Percentiles rank a stretch among this genome's conserved stretches.
Evolutionary conservation across 2,329 filamentous ascomycete genomes (phyloP).

Genomic region (Curvularia hawaiiensis): DNA sequence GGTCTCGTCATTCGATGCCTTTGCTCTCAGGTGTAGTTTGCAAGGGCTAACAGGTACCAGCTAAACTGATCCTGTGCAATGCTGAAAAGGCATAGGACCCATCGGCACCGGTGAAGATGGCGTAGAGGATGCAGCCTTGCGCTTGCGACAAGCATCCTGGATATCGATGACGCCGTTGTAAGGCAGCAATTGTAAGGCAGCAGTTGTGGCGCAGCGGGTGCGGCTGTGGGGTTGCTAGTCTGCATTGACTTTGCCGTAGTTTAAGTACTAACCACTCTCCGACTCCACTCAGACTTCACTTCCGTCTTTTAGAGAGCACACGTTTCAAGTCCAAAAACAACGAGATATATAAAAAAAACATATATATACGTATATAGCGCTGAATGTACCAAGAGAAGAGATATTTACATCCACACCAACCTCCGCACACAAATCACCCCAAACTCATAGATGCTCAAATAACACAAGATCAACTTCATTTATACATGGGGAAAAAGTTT

Average conservation of each 20-base stretch:
- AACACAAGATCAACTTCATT: background rate
- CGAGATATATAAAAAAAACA: background rate
- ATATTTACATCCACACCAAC: background rate
- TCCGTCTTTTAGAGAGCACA: too few relatives aligned
- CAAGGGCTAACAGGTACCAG: background rate
- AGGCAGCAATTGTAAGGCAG: background rate
- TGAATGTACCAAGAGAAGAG: background rate
- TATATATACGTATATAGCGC: background rate
- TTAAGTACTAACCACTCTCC: background rate
- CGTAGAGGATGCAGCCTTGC: background rate
- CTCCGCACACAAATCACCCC: background rate
- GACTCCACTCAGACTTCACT: background rate
- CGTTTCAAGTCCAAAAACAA: too few relatives aligned
- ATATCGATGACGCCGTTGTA: background rate
- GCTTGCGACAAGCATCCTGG: background rate
- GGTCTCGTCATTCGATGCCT: background rate
- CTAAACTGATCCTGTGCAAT: background rate
- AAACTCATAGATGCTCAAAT: background rate
- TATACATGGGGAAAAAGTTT: background rate
- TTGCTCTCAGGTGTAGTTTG: background rate
- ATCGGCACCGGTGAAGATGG: background rate
- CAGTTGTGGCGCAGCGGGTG: constrained; percentile 2
- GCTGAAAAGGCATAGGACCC: background rate
- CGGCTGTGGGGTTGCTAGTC: background rate
- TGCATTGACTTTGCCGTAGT: background rate